Conservation (phyloP, 331 rosid genomes). For the Erythrophleum ivorense region DNA sequence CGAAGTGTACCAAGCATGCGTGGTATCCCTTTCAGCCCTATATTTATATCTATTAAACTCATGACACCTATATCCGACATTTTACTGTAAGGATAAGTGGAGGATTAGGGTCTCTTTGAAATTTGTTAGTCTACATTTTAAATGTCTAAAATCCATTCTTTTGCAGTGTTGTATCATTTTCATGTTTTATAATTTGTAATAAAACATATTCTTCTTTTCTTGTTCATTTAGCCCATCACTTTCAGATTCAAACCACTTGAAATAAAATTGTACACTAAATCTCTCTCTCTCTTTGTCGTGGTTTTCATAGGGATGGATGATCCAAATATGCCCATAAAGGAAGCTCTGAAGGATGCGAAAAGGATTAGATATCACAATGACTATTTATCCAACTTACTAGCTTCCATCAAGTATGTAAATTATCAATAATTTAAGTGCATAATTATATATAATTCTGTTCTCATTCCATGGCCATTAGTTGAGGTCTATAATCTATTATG, state of each 20-base stretch:
- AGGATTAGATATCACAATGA: conserved; percentile 69
- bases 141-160: not conserved
- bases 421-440: not conserved
- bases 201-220: not conserved
- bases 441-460: not conserved
- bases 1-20: no score
- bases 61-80: no score
- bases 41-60: no score
- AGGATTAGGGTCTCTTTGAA: no score
- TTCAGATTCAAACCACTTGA: not conserved
- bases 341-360: conserved; percentile 71
- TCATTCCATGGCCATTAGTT: not conserved
- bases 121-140: no score
- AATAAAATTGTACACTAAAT: conserved; percentile 2
- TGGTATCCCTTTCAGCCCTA: no score
- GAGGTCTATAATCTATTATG: conserved; percentile 20
- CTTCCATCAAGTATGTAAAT: conserved; percentile 63
- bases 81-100: no score
- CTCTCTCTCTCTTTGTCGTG: not conserved
- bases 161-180: not conserved
- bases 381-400: conserved; percentile 62
- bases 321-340: conserved; percentile 61
- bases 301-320: conserved; percentile 74
- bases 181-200: not conserved
- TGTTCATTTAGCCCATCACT: not conserved